Base-by-base conservation (phyloP, 805 yeast species). In the Zygosaccharomyces bailii region DNA sequence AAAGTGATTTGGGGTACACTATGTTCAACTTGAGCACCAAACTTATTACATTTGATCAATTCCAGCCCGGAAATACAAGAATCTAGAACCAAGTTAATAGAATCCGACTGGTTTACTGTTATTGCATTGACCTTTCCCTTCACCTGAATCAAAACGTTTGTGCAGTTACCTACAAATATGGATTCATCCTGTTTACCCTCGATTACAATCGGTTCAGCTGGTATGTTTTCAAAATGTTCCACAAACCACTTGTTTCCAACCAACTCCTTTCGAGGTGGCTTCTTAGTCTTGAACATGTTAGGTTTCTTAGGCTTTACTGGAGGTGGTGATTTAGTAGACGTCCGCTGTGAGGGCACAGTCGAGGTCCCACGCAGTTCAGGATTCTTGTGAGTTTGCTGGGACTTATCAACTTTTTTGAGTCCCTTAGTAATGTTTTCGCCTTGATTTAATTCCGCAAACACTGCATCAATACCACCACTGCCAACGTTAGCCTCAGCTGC, bases 351-450 rank as follows among this genome's bases (percentile, higher is more conserved):
- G 2, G 77, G 73, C 17, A 77, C 74, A 2, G 75, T 65, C 2
- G 80, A 73, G 4, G 78, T 65, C 8, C 71, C 75, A 57, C 96
- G 84, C 55, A 90, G 72, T 37, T 72, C 81, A 2, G 96, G 96
- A 65, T 89, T 87, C 68, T 88, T 89, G 67, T 88, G 96, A 17
- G 96, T 88, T 89, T 86, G 87, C 67, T 89, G 86, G 6, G 95
- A 83, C 70, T 81, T 87, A 55, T 90, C 97, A 31, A 91, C 97
- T 64, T 91, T 91, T 63, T 84, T 88, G 54, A 93, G 78, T 10
- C 89, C 86, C 27, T 89, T 72, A 1, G 98, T 90, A 57, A 93
- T 84, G 36, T 68, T 70, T 53, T 82, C 86, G 48, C 99, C 99
- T 69, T 83, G 76, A 69, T 83, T 89, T 53, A 93, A 72, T 53